Evolutionary conservation across 352 stramenopile species (phyloP).

Genomic region (Sclerospora graminicola): DNA sequence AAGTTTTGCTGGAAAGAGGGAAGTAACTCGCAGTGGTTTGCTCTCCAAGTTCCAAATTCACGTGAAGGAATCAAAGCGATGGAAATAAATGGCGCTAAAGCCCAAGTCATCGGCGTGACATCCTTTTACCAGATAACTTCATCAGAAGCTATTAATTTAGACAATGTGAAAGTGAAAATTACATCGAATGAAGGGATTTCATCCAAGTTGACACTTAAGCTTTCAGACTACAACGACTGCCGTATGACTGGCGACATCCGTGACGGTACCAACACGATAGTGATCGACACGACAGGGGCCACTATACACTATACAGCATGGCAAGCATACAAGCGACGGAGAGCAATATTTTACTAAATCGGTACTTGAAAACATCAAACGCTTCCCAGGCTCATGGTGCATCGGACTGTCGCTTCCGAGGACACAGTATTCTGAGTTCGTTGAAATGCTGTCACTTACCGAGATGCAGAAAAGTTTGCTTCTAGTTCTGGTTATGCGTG

Average conservation of each 20-base stretch:
- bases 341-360: constrained; percentile 21
- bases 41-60: no score
- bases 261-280: constrained; percentile 13
- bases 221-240: constrained; percentile 29
- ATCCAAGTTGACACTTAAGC: no score
- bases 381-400: no score
- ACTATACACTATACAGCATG: constrained; percentile 27
- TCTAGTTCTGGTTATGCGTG: constrained; percentile 13
- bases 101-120: no score
- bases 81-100: no score
- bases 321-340: constrained; percentile 28
- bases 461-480: neutral
- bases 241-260: constrained; percentile 22
- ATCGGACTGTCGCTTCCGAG: neutral
- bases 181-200: no score
- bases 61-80: no score
- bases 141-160: no score
- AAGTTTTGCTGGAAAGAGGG: no score
- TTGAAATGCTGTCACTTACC: neutral
- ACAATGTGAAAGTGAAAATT: no score
- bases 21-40: no score
- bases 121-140: no score
- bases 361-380: neutral
- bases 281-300: constrained; percentile 21
- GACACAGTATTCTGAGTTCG: neutral